Percentiles rank a stretch among this genome's conserved stretches.
These are phyloP conservation scores for Irineochytrium annulatum DNA, from an alignment of 192 early-diverging fungal genomes.

Conservation along the genomic window DNA sequence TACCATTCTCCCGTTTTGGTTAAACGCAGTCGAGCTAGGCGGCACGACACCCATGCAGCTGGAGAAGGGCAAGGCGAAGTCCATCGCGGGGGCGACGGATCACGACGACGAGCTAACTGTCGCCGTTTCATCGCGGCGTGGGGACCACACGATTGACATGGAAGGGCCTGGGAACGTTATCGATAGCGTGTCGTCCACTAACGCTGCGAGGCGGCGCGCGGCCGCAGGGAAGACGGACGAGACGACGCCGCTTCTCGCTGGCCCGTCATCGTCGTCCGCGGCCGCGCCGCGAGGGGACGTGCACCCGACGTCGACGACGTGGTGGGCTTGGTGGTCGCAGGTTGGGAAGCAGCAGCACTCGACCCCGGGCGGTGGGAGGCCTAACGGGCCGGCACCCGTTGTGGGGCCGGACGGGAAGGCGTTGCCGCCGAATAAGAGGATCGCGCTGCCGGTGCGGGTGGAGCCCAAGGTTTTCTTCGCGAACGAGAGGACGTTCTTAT, in stretches of 20 bases:
- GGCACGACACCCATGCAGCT: no score
- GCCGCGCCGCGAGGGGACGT: neutral
- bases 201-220: neutral
- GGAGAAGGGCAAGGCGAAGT: slow-evolving; percentile 44
- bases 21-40: no score
- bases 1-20: slow-evolving; percentile 88
- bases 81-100: neutral
- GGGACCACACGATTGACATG: no score
- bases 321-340: slow-evolving; percentile 1
- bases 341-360: neutral
- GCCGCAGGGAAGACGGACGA: slow-evolving; percentile 1
- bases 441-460: slow-evolving; percentile 56
- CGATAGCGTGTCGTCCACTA: neutral
- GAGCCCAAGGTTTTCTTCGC: slow-evolving; percentile 87
- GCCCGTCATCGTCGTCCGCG: neutral
- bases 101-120: slow-evolving; percentile 24
- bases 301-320: neutral
- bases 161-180: no score
- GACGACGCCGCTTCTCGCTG: neutral
- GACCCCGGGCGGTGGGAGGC: neutral
- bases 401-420: neutral
- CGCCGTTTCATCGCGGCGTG: slow-evolving; percentile 6
- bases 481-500: slow-evolving; percentile 81
- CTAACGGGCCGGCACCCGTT: no score
- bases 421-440: slow-evolving; percentile 26